Conservation (phyloP, 2,329 filamentous ascomycete genomes). For the Cadophora malorum region DNA sequence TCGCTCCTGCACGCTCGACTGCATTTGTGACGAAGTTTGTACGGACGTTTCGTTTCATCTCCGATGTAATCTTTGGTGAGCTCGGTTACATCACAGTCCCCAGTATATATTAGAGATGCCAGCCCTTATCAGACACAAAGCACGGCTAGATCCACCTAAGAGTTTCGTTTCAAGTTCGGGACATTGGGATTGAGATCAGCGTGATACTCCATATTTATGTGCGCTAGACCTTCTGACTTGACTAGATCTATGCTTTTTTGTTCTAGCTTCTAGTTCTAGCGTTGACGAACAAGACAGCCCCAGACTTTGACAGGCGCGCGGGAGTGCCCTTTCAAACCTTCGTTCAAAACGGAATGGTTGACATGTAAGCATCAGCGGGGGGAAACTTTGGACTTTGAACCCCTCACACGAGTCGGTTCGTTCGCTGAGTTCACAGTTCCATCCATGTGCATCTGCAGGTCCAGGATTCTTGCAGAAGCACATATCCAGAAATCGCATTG, state of each 20-base stretch:
- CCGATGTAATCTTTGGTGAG: conserved; percentile 4
- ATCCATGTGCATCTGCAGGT: neutral
- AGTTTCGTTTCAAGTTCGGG: conserved; percentile 4
- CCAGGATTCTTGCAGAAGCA: neutral
- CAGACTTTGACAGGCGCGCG: neutral
- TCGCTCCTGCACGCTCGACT: neutral
- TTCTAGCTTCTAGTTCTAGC: neutral
- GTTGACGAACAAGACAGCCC: neutral
- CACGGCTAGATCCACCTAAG: neutral
- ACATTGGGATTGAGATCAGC: neutral
- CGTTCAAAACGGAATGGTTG: neutral
- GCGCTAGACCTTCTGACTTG: neutral
- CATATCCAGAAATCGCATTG: neutral
- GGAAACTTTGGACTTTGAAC: neutral
- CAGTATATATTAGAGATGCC: neutral
- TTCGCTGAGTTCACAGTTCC: neutral
- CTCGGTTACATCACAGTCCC: neutral
- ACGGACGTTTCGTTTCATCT: conserved; percentile 16
- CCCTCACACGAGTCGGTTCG: neutral
- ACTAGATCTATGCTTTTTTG: neutral
- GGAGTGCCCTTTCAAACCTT: conserved; percentile 1
- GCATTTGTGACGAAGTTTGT: conserved; percentile 1
- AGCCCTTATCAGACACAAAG: conserved; percentile 9
- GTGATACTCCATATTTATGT: neutral
- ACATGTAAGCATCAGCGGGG: neutral